Conservation (phyloP, 169 alveolate genomes). For the Plasmodium gaboni region DNA sequence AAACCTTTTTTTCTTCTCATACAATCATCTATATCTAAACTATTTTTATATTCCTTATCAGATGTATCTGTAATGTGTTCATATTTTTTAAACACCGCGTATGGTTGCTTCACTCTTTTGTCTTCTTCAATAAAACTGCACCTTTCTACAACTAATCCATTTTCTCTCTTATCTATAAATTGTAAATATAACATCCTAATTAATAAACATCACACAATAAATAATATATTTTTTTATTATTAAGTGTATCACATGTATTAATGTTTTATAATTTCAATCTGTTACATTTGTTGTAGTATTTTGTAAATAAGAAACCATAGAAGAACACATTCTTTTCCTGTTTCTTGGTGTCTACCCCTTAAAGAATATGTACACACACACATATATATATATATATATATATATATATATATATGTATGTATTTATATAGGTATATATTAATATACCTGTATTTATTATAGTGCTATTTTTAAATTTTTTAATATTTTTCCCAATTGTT, state of each 20-base stretch:
- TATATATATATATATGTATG: neutral
- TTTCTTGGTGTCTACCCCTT: conserved; percentile 64
- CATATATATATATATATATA: neutral
- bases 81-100: neutral
- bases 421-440: neutral
- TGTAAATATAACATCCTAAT: neutral
- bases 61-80: neutral
- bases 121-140: neutral
- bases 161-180: conserved; percentile 37
- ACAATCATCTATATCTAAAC: conserved; percentile 8
- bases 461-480: conserved; percentile 20
- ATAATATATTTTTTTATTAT: neutral
- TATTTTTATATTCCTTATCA: neutral
- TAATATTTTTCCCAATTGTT: conserved; percentile 10
- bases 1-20: conserved; percentile 34
- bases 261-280: neutral
- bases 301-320: conserved; percentile 43
- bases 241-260: neutral
- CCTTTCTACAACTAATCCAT: neutral
- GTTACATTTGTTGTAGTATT: conserved; percentile 23
- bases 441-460: conserved; percentile 54
- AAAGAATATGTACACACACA: neutral
- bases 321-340: conserved; percentile 53
- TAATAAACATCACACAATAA: too few species aligned
- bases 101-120: neutral